Conservation (phyloP, 208 protist genomes). For the Crithidia bombi region DNA sequence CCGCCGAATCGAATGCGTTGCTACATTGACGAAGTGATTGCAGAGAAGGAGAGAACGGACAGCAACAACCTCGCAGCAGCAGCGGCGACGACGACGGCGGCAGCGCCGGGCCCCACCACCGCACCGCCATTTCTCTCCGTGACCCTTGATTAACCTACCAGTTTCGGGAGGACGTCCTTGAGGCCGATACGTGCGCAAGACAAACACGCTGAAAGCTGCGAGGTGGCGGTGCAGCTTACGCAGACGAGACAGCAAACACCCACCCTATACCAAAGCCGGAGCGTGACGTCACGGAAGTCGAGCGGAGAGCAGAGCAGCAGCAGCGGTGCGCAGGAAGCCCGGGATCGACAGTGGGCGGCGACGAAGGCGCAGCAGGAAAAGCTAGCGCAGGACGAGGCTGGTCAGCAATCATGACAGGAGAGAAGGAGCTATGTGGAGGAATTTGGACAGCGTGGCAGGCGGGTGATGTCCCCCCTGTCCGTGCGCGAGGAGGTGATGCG, state of each 20-base stretch:
- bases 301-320: constrained; percentile 78
- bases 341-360: constrained; percentile 38
- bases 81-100: not conserved
- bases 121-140: constrained; percentile 59
- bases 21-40: constrained; percentile 60
- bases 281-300: constrained; percentile 66
- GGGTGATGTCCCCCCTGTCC: constrained; percentile 74
- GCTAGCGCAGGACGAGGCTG: constrained; percentile 55
- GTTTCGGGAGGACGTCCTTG: constrained; percentile 57
- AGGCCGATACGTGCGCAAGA: constrained; percentile 84
- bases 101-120: no score
- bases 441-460: constrained; percentile 72
- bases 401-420: constrained; percentile 73
- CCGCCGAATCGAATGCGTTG: constrained; percentile 56
- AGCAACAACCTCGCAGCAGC: not conserved
- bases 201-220: constrained; percentile 56
- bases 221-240: constrained; percentile 69
- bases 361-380: constrained; percentile 37
- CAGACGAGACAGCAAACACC: constrained; percentile 65
- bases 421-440: constrained; percentile 76
- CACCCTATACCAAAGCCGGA: constrained; percentile 42
- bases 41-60: constrained; percentile 9
- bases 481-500: constrained; percentile 74
- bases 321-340: constrained; percentile 29
- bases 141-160: constrained; percentile 83